Evolutionary conservation across 140 eudicot species (phyloP).

Genomic region (Eryngium alpinum): DNA sequence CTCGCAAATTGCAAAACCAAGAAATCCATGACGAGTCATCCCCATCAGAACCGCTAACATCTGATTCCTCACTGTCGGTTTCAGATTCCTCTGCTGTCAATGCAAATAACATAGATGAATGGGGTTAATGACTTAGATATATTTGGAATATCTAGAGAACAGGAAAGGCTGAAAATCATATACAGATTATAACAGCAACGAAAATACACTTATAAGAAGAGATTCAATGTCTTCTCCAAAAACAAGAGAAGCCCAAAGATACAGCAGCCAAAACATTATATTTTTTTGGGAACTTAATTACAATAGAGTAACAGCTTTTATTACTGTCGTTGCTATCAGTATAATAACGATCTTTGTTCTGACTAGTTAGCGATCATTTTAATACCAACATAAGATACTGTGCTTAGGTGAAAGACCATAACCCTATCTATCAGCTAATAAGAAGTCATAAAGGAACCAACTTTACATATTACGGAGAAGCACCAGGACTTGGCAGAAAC

Average conservation of each 20-base stretch:
- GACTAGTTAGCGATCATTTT: neutral
- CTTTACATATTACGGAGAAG: too few relatives aligned
- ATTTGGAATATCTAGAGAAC: neutral
- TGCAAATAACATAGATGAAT: neutral
- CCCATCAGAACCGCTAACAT: conserved; percentile 60
- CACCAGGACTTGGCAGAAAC: too few relatives aligned
- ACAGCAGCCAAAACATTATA: conserved; percentile 1
- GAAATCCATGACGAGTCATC: conserved; percentile 58
- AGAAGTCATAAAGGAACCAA: neutral
- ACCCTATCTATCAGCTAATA: neutral
- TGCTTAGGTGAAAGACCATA: neutral
- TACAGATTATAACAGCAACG: neutral
- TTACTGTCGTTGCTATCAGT: neutral
- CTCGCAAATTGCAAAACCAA: conserved; percentile 60
- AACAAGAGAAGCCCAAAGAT: neutral
- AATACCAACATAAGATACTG: neutral
- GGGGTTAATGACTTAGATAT: neutral
- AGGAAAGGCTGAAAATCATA: neutral
- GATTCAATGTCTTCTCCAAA: neutral
- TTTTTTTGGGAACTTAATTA: too few relatives aligned
- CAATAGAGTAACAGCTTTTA: neutral
- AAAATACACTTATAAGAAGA: neutral
- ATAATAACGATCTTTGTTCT: neutral
- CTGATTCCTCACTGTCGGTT: conserved; percentile 57
- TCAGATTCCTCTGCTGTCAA: conserved; percentile 43